phyloP scores from a whole-genome alignment of 2,329 filamentous ascomycete genomes.

The Plenodomus biglobosus region DNA sequence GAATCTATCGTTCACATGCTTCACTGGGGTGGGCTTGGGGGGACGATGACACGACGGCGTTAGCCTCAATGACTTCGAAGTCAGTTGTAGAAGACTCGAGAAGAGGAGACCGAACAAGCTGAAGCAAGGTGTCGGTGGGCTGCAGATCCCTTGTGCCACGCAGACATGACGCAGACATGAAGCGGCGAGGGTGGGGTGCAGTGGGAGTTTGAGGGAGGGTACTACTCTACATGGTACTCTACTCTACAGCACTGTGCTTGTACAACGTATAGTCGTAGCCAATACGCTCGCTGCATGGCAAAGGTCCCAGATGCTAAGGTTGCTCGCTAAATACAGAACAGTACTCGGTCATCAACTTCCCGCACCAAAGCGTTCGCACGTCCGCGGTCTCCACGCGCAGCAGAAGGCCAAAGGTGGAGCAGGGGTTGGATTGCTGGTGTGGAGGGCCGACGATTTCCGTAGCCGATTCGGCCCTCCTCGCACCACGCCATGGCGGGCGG shows the following conservation, averaged over 20 bases:
- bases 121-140: not conserved
- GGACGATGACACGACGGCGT: not conserved
- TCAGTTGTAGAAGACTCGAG: not conserved
- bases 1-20: not conserved
- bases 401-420: not conserved
- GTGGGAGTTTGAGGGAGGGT: too few species aligned
- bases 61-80: not conserved
- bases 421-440: constrained; percentile 2
- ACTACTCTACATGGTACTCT: too few species aligned
- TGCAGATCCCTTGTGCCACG: too few species aligned
- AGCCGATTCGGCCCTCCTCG: constrained; percentile 17
- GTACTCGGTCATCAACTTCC: not conserved
- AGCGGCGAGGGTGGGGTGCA: too few species aligned
- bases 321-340: not conserved
- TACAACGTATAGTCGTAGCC: too few species aligned
- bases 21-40: not conserved
- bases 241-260: too few species aligned
- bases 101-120: not conserved
- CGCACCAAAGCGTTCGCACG: not conserved
- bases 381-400: not conserved
- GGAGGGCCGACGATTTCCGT: constrained; percentile 24
- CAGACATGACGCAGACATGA: too few species aligned
- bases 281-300: too few species aligned
- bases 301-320: not conserved
- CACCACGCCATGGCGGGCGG: constrained; percentile 3